Evolutionary conservation across 257 asterid genomes (phyloP).

Genomic region (Solanum appendiculatum): DNA sequence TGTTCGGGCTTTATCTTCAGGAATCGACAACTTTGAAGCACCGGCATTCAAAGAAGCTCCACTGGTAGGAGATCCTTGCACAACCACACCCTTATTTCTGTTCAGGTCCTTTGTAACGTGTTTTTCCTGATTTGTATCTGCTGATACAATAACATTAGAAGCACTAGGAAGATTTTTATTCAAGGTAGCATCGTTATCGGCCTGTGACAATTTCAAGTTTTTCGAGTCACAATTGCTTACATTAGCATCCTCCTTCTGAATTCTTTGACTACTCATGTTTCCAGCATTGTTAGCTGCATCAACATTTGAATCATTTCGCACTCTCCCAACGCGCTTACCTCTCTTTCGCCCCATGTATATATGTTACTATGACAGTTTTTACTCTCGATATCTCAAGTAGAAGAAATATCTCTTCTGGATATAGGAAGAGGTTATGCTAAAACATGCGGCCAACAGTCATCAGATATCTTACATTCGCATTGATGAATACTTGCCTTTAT

Average conservation of each 20-base stretch:
- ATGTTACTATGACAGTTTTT: not conserved
- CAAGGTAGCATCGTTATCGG: not conserved
- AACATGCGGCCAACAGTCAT: not conserved
- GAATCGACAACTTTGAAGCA: not conserved
- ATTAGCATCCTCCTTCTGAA: constrained; percentile 1
- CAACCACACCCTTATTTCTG: not conserved
- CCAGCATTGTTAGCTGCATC: not conserved
- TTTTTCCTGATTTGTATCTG: not conserved
- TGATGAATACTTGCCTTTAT: not conserved
- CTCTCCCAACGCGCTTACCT: not conserved
- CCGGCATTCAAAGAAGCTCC: not conserved
- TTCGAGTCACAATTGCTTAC: not conserved
- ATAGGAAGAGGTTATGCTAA: not conserved
- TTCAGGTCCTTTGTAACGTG: not conserved
- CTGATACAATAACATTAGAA: not conserved
- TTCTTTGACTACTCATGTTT: not conserved
- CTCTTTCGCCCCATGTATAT: not conserved
- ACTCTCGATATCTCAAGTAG: not conserved
- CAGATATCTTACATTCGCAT: not conserved
- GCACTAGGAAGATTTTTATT: not conserved
- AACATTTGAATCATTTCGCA: not conserved
- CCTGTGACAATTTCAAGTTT: not conserved
- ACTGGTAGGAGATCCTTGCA: not conserved
- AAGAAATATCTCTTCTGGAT: not conserved
- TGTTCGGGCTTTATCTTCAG: not conserved